Evolutionary conservation across 1,139 yeast species (phyloP).

Genomic region (Ogataea hybrid): DNA sequence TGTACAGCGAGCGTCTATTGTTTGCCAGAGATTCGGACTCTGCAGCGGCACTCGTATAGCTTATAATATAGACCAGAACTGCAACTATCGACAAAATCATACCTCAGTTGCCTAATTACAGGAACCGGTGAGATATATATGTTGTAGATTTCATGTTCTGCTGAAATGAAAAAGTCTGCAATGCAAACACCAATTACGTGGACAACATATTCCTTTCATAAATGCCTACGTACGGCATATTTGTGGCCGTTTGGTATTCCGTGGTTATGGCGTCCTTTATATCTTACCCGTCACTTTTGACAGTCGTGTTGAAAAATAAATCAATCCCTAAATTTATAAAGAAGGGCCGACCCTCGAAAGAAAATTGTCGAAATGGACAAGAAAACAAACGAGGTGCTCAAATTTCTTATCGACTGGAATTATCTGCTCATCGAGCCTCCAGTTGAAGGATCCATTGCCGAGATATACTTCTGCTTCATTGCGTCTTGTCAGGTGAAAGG

Average conservation of each 20-base stretch:
- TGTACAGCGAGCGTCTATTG: slow-evolving; percentile 6
- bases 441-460: slow-evolving; percentile 30
- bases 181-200: no score
- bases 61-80: background rate
- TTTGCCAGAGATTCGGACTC: background rate
- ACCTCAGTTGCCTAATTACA: background rate
- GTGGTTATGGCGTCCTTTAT: no score
- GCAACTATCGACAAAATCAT: background rate
- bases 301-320: slow-evolving; percentile 19
- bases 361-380: slow-evolving; percentile 23
- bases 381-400: slow-evolving; percentile 28
- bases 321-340: slow-evolving; percentile 11
- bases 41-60: background rate
- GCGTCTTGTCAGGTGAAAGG: slow-evolving; percentile 29
- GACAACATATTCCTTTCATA: no score
- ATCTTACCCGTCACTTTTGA: slow-evolving; percentile 11
- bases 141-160: slow-evolving; percentile 7
- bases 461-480: slow-evolving; percentile 31
- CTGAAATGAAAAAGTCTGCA: background rate
- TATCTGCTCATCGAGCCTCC: slow-evolving; percentile 28
- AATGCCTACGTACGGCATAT: no score
- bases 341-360: slow-evolving; percentile 2
- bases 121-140: background rate
- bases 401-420: slow-evolving; percentile 31
- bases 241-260: no score